Evolutionary conservation across 129 eudicot species (phyloP).

Genomic region (Lactuca saligna): DNA sequence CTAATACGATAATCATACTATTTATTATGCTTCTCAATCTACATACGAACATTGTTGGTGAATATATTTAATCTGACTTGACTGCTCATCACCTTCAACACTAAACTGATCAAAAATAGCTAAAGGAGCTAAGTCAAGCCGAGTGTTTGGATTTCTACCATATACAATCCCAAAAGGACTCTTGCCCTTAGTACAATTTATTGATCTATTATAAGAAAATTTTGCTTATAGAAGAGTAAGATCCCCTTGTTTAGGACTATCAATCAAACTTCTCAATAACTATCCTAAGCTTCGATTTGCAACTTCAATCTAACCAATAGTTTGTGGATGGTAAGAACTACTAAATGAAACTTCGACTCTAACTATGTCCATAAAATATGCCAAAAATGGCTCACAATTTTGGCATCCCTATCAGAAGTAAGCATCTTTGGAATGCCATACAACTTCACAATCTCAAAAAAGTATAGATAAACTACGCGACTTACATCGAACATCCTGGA

Average conservation of each 20-base stretch:
- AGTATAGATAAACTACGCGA: too few species aligned
- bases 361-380: neutral
- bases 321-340: neutral
- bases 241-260: neutral
- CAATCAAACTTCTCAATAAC: neutral
- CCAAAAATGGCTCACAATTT: too few species aligned
- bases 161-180: neutral
- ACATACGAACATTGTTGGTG: too few species aligned
- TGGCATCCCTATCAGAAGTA: too few species aligned
- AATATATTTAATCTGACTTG: too few species aligned
- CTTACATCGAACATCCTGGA: too few species aligned
- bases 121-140: neutral
- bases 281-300: neutral
- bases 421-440: too few species aligned
- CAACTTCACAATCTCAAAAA: too few species aligned
- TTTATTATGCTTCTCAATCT: too few species aligned
- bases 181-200: neutral
- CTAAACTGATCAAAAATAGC: neutral
- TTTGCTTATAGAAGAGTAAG: neutral
- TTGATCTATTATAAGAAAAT: neutral
- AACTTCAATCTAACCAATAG: neutral
- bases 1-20: too few species aligned
- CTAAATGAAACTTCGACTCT: neutral
- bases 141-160: neutral
- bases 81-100: too few species aligned